Base-by-base conservation (phyloP, 768 basidiomycete genomes). In the Xerocomellus amylosporus region DNA sequence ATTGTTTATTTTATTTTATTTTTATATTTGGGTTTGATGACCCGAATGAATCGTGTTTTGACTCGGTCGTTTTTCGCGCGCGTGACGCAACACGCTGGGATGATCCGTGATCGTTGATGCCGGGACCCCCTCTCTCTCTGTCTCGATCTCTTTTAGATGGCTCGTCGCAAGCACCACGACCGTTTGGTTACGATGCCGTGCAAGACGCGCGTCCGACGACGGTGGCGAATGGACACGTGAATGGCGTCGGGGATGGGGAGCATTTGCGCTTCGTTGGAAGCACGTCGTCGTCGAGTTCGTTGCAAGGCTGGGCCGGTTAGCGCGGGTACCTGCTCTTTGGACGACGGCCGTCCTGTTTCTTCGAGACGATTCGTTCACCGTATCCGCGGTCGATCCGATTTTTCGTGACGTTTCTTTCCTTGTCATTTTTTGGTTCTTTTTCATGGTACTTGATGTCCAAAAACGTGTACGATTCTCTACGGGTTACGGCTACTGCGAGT, bases 231-330 rank as follows among this genome's bases (percentile, higher is more conserved):
- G 48, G 51, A 22, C 28, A 48, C 42, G 4, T 14, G 28, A 44
- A 49, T n/a, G 43, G 45, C 37, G 44, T 50, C 46, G 44, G 51
- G 39, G 50, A 60, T 46, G 55, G 54, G 12, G 33, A 43, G 22
- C 33, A 30, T 14, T 54, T 6, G 20, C 28, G 46, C 51, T 64
- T 68, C 38, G 44, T 60, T 13, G 58, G 58, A 51, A 62, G 57
- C 42, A 55, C n/a, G n/a, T n/a, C 45, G 12, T 61, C 64, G 14
- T 67, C 66, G 44, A 67, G 66, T 49, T 68, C 66, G 49, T 30
- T 68, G 56, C 66, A 64, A 52, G 67, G 67, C 5, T 68, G 67
- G 67, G 67, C 67, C 49, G 67, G 67, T 47, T 58, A 58, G n/a
- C n/a, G n/a, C n/a, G n/a, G n/a, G n/a, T n/a, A n/a, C n/a, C n/a